A percentile compares a stretch with the other conserved stretches of the same genome.
phyloP scores from a whole-genome alignment of 371 early-diverging fungal genomes.

The Mortierella sp. region DNA sequence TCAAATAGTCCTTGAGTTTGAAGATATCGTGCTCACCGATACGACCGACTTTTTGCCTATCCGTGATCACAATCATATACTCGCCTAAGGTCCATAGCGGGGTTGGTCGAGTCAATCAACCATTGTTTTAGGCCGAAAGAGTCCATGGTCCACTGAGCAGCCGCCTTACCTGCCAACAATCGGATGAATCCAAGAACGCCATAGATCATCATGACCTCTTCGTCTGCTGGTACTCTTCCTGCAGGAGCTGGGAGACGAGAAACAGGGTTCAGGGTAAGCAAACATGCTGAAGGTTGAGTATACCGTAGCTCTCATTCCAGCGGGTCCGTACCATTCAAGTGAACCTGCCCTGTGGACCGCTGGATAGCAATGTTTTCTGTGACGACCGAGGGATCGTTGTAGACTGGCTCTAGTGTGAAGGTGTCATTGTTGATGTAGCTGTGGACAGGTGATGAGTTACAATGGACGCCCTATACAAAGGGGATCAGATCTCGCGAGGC shows the following conservation, averaged over 20 bases:
- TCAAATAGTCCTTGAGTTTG: conserved; percentile 74
- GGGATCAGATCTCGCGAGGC: too few relatives aligned
- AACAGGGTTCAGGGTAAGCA: not conserved
- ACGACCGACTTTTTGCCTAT: conserved; percentile 75
- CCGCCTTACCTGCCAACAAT: conserved; percentile 76
- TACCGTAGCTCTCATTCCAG: too few relatives aligned
- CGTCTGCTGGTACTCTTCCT: conserved; percentile 27
- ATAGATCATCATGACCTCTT: conserved; percentile 59
- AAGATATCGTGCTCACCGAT: conserved; percentile 76
- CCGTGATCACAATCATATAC: conserved; percentile 87
- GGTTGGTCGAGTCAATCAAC: too few relatives aligned
- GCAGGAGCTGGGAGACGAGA: conserved; percentile 17
- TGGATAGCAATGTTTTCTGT: conserved; percentile 51
- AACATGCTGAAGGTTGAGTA: too few relatives aligned
- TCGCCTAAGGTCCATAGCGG: conserved; percentile 68
- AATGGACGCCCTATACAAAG: too few relatives aligned
- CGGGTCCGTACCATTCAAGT: conserved; percentile 32
- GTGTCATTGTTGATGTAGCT: conserved; percentile 37
- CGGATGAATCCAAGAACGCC: conserved; percentile 82
- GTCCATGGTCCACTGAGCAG: too few relatives aligned
- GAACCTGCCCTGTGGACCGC: conserved; percentile 37
- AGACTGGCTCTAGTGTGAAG: conserved; percentile 45
- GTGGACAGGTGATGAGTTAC: too few relatives aligned
- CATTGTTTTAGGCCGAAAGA: too few relatives aligned
- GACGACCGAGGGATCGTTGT: conserved; percentile 49